Percentiles rank a stretch among this genome's conserved stretches.
phyloP scores from a whole-genome alignment of 192 early-diverging fungal genomes.

The Backusella mclennaniae region DNA sequence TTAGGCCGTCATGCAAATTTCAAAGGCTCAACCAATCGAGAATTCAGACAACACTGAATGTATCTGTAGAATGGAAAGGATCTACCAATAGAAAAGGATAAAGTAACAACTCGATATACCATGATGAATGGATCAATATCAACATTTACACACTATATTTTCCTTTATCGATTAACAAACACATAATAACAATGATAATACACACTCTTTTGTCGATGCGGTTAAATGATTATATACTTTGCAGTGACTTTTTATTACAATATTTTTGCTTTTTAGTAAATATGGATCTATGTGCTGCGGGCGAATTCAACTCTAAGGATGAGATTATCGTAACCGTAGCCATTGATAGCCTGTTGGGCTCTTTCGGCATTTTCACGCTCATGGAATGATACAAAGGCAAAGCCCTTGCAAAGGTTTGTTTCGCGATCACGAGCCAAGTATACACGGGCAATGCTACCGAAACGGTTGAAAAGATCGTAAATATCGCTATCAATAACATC shows the following conservation, averaged over 20 bases:
- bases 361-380: conserved; percentile 78
- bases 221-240: conserved; percentile 7
- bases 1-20: neutral
- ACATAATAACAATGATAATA: neutral
- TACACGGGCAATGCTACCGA: conserved; percentile 81
- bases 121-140: too few relatives aligned
- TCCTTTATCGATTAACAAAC: too few relatives aligned
- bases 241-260: neutral
- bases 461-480: conserved; percentile 81
- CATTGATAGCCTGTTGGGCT: conserved; percentile 86
- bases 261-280: conserved; percentile 5
- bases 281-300: conserved; percentile 27
- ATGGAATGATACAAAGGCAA: conserved; percentile 91
- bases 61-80: too few relatives aligned
- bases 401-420: conserved; percentile 88
- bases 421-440: conserved; percentile 86
- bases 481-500: conserved; percentile 89
- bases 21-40: neutral
- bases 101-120: too few relatives aligned
- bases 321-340: conserved; percentile 94
- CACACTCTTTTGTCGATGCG: neutral
- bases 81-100: too few relatives aligned
- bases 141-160: too few relatives aligned
- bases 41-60: too few relatives aligned
- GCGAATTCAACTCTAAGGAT: conserved; percentile 85